These are phyloP conservation scores for Talaromyces sp. DNA, from an alignment of 2,329 filamentous ascomycete genomes.

Conservation along the genomic window DNA sequence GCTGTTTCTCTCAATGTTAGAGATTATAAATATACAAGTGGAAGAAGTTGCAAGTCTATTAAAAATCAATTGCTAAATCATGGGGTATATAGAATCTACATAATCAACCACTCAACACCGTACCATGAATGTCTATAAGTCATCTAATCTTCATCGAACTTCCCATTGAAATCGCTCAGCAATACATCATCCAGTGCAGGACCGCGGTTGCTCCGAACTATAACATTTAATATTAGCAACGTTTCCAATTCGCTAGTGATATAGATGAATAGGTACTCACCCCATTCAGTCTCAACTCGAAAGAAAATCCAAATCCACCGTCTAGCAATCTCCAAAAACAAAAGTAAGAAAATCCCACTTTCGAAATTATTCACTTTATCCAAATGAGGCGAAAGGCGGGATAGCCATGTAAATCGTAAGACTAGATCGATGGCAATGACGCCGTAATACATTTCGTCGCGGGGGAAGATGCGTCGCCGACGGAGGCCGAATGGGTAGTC, in stretches of 20 bases:
- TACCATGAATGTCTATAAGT: constrained; percentile 12
- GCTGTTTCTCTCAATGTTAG: neutral
- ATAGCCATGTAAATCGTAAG: constrained; percentile 84
- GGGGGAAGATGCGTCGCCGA: constrained; percentile 68
- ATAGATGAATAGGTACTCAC: constrained; percentile 46
- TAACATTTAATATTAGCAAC: constrained; percentile 12
- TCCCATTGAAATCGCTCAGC: constrained; percentile 68
- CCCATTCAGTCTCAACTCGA: constrained; percentile 90
- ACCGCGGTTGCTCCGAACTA: constrained; percentile 55
- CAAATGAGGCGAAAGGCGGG: constrained; percentile 79
- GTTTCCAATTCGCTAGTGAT: neutral
- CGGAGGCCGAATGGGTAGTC: constrained; percentile 77
- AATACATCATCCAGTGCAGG: constrained; percentile 68
- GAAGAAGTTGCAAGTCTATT: neutral
- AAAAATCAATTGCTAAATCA: neutral
- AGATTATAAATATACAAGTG: neutral
- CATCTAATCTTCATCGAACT: constrained; percentile 60
- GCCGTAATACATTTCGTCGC: constrained; percentile 73
- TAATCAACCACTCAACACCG: neutral
- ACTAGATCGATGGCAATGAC: constrained; percentile 76
- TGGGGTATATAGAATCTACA: neutral
- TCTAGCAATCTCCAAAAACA: constrained; percentile 80
- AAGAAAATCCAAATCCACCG: constrained; percentile 98
- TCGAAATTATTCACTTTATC: constrained; percentile 85
- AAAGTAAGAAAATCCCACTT: constrained; percentile 81